phyloP scores from a whole-genome alignment of 495 filamentous ascomycete species.

The Aspergillus haitiensis region DNA sequence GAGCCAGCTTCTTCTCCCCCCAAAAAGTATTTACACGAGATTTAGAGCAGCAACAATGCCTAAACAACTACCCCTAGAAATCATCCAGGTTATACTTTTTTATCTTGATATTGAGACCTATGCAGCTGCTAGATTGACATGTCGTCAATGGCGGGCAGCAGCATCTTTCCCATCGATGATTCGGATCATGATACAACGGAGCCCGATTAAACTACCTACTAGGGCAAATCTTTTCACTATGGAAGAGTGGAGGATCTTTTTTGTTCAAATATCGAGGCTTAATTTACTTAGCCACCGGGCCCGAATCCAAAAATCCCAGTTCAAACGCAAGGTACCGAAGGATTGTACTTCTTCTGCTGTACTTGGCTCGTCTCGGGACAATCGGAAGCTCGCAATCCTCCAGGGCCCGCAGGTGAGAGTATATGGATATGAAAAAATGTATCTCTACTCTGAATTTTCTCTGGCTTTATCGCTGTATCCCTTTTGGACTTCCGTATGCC shows the following conservation, averaged over 20 bases:
- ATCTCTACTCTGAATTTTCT: constrained; percentile 11
- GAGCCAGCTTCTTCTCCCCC: not conserved
- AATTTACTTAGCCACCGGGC: constrained; percentile 19
- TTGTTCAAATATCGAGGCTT: constrained; percentile 17
- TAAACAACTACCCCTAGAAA: constrained; percentile 21
- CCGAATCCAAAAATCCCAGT: constrained; percentile 14
- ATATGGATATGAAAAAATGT: constrained; percentile 4
- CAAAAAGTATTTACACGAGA: not conserved
- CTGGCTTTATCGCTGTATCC: constrained; percentile 20
- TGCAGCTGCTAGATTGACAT: constrained; percentile 19
- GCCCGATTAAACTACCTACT: constrained; percentile 19
- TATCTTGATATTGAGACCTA: constrained; percentile 23
- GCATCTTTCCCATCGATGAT: constrained; percentile 23
- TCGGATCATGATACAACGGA: constrained; percentile 17
- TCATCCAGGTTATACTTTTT: constrained; percentile 24
- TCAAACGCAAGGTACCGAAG: constrained; percentile 7
- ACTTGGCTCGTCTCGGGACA: constrained; percentile 13
- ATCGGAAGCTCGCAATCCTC: constrained; percentile 14
- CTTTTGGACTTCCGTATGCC: constrained; percentile 22
- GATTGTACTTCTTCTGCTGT: constrained; percentile 15
- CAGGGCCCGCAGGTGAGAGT: constrained; percentile 19
- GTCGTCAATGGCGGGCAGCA: constrained; percentile 21
- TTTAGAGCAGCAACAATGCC: constrained; percentile 10
- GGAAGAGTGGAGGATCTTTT: constrained; percentile 23
- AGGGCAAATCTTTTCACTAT: constrained; percentile 9